Evolutionary conservation across 176 grass and related monocot genomes (phyloP).

Genomic region (sorghum (Sorghum bicolor)): Sorghum_bicolor_NCBIv3 NC_012873.2:7767001-7767500

Average conservation of each 20-base stretch:
- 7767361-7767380: not conserved
- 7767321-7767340: conserved; percentile 39
- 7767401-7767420: conserved; percentile 46
- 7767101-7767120: conserved; percentile 43
- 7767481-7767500: conserved; percentile 29
- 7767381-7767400: conserved; percentile 52
- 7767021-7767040: conserved; percentile 46
- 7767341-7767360: conserved; percentile 35
- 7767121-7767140: conserved; percentile 38
- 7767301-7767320: conserved; percentile 38
- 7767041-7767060: conserved; percentile 25
- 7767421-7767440: not conserved
- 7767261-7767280: conserved; percentile 38
- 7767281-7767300: conserved; percentile 11
- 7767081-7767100: conserved; percentile 20
- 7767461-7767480: conserved; percentile 34
- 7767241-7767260: conserved; percentile 39
- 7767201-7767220: conserved; percentile 39
- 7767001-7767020: not conserved
- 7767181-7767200: conserved; percentile 41
- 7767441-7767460: conserved; percentile 17
- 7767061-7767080: conserved; percentile 44
- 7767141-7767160: conserved; percentile 31
- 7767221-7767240: conserved; percentile 28
- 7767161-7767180: conserved; percentile 35